Conservation (phyloP, 2,329 filamentous ascomycete genomes). For the Aspergillus uvarum region DNA sequence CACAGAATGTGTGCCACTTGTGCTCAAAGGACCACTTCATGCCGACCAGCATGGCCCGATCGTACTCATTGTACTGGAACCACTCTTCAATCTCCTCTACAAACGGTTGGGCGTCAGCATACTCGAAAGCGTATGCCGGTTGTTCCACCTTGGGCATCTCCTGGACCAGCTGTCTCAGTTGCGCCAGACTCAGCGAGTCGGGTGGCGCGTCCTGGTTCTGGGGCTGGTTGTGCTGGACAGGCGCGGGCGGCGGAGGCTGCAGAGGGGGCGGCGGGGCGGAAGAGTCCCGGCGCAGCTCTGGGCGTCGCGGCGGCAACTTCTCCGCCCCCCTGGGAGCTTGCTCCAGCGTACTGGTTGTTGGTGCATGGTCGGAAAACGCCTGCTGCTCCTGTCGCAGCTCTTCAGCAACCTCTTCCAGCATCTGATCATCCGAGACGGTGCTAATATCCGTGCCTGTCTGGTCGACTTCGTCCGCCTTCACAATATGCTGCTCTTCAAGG, state of each 20-base stretch:
- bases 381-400: slow-evolving; percentile 37
- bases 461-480: slow-evolving; percentile 52
- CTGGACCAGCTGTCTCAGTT: slow-evolving; percentile 70
- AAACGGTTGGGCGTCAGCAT: slow-evolving; percentile 70
- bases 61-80: slow-evolving; percentile 89
- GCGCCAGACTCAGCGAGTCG: slow-evolving; percentile 73
- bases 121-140: slow-evolving; percentile 80
- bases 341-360: slow-evolving; percentile 6
- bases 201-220: slow-evolving; percentile 41
- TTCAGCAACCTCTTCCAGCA: slow-evolving; percentile 44
- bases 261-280: slow-evolving; percentile 44
- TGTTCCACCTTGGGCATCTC: slow-evolving; percentile 71
- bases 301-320: slow-evolving; percentile 28
- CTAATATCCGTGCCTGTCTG: slow-evolving; percentile 49
- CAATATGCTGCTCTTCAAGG: slow-evolving; percentile 41
- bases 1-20: slow-evolving; percentile 64
- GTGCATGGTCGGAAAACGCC: slow-evolving; percentile 18
- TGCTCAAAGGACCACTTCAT: slow-evolving; percentile 75
- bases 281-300: slow-evolving; percentile 38
- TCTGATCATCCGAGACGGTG: slow-evolving; percentile 45
- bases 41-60: slow-evolving; percentile 74
- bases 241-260: slow-evolving; percentile 49
- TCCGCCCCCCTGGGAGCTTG: slow-evolving; percentile 16
- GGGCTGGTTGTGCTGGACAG: slow-evolving; percentile 36
- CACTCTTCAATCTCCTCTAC: slow-evolving; percentile 94